Conservation (phyloP, 495 filamentous ascomycete species). For the Lasiosphaeria hispida region DNA sequence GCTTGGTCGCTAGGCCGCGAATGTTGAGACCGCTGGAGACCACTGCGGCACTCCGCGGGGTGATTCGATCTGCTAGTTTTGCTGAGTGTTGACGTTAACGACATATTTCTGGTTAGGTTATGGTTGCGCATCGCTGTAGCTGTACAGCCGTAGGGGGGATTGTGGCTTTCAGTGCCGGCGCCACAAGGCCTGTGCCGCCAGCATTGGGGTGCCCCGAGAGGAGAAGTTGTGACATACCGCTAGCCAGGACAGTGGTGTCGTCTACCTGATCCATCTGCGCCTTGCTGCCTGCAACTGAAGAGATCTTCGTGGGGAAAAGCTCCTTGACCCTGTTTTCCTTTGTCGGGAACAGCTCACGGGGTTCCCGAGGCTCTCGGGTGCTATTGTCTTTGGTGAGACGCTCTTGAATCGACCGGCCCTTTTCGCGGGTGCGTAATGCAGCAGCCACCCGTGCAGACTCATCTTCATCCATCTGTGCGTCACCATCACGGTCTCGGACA, state of each 20-base stretch:
- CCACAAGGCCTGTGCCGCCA: constrained; percentile 11
- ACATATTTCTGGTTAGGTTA: background rate
- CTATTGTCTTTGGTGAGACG: constrained; percentile 34
- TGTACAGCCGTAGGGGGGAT: too few species aligned
- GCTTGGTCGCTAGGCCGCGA: constrained; percentile 55
- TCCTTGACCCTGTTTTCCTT: constrained; percentile 57
- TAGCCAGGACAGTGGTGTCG: constrained; percentile 42
- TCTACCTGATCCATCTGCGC: constrained; percentile 42
- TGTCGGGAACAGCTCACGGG: constrained; percentile 64
- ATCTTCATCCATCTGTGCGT: constrained; percentile 46
- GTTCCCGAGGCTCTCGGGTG: constrained; percentile 32
- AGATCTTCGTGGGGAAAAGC: constrained; percentile 63
- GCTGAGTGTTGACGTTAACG: constrained; percentile 28
- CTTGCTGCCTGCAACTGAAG: constrained; percentile 23
- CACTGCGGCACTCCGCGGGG: constrained; percentile 16
- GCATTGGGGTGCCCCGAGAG: constrained; percentile 17
- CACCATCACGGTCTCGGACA: constrained; percentile 58
- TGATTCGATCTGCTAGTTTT: constrained; percentile 43
- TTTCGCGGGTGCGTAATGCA: constrained; percentile 41
- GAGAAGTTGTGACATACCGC: constrained; percentile 34
- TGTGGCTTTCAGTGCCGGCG: background rate
- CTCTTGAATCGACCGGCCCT: constrained; percentile 46
- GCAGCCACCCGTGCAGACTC: constrained; percentile 29
- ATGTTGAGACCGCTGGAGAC: constrained; percentile 53
- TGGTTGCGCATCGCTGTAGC: background rate